Evolutionary conservation across 1,139 yeast genomes (phyloP).

Genomic region (Meyerozyma guilliermondii): DNA sequence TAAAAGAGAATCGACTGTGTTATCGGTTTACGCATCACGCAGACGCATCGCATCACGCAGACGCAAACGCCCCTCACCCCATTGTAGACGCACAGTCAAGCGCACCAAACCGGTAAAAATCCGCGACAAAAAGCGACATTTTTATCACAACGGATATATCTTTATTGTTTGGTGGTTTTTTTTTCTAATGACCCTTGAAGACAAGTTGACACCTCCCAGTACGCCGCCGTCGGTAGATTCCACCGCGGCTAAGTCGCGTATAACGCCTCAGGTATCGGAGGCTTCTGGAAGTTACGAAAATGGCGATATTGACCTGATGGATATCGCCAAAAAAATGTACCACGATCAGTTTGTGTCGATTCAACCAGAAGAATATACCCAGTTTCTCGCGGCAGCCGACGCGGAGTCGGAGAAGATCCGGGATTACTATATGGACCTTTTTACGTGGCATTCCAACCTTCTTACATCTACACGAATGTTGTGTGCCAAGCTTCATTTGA

Average conservation of each 20-base stretch:
- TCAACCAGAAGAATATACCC: constrained; percentile 44
- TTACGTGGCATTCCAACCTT: constrained; percentile 46
- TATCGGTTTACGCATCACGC: too few relatives aligned
- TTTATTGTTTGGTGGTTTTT: neutral
- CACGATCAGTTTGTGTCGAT: constrained; percentile 40
- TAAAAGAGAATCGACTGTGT: too few relatives aligned
- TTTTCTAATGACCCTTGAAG: neutral
- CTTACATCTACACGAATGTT: constrained; percentile 54
- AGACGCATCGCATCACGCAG: too few relatives aligned
- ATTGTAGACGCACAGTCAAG: neutral
- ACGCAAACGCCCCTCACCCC: neutral
- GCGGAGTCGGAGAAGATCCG: constrained; percentile 38
- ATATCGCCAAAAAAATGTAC: constrained; percentile 34
- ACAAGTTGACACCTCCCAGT: neutral
- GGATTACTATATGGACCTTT: constrained; percentile 42
- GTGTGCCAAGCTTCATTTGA: constrained; percentile 62
- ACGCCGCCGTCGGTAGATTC: neutral
- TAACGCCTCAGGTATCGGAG: neutral
- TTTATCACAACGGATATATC: neutral
- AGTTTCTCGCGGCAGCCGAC: constrained; percentile 39
- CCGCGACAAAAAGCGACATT: neutral
- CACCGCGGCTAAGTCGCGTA: neutral
- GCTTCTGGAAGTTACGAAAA: neutral
- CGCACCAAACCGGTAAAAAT: neutral
- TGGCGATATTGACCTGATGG: constrained; percentile 7